Base-by-base conservation (phyloP, 2,329 filamentous ascomycete genomes). In the Sclerotinia spermophila region DNA sequence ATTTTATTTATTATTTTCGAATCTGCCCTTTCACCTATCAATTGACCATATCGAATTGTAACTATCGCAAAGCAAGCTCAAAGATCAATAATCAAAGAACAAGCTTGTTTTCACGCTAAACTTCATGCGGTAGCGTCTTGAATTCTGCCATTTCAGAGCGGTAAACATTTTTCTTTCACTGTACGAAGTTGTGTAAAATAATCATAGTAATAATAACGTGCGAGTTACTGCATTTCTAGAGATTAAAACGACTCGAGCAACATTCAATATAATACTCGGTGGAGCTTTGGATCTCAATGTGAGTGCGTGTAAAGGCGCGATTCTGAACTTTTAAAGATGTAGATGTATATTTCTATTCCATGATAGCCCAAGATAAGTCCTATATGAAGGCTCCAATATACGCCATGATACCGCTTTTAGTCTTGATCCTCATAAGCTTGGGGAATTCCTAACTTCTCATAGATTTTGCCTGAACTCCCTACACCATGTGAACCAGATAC, bases 381-480 rank as follows among this genome's bases (percentile, higher is more conserved):
- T 38, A 38, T 17, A 40, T 24, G 33, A 42, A 55, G 17, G 10
- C n/a, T 38, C 62, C 48, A 27, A 53, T 30, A 24, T 66, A 55
- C 62, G 62, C 62, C 62, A 53, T 48, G 21, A 38, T 65, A 21
- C 51, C 35, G n/a, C 13, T 55, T 69, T 69, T 21, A 48, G 42
- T 42, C 58, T 45, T 61, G 19, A 27, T 35, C 64, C 40, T 13
- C 33, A 60, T 62, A 48, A 64, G 35, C 42, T 40, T 40, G 62
- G 62, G 62, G 35, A 51, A 53, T 51, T 64, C 67, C 67, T 11
- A 62, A 48, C 44, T n/a, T 42, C 40, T 66, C 24, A 40, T 15
- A 53, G 45, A 27, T 38, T 66, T 66, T 66, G 21, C 42, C 67
- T n/a, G 27, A 69, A 69, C 67, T 61, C 65, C 65, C 8, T 58